Evolutionary conservation across 73 alveolate genomes (phyloP), one percentile per base, ranked within the genome.

Genomic region (Paramecium bursaria): DNA sequence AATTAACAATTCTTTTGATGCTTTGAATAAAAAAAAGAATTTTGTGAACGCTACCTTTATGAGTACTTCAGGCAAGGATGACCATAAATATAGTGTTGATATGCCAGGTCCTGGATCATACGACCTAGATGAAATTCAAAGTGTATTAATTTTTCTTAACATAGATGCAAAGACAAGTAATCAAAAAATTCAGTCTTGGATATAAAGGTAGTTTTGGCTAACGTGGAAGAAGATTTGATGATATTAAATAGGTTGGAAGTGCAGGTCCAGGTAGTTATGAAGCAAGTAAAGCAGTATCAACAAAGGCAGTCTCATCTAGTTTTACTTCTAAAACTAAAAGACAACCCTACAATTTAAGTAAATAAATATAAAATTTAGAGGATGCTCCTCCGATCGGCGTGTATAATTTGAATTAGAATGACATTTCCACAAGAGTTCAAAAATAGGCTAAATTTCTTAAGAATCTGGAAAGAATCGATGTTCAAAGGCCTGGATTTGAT

Each of bases 221-320:
- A 1, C 33, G 27, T 39, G 53, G 44, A 14, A 39, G 27, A 39
- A 67, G 82, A 67, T 67, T 67, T 60, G 21, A 67, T 67, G 60
- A 39, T 35, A 33, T 39, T 39, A 35, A 42, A 15, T 47, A 35
- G 0, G 23, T 67, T 15, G 7, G 60, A 21, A 67, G 44, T 21
- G 82, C 82, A 39, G 60, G 82, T 1, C 82, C 82, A 2, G 82
- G 82, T 13, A 39, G 57, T 14, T 67, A 67, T 67, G 55, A 67
- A 21, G 5, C 35, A 10, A 33, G 1, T 17, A 67, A 14, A 19
- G 46, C 33, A 1, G 82, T 39, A 7, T 39, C 19, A 67, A 67
- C 15, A 19, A 67, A 57, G 44, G 33, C 82, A 9, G 60, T 67
- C 9, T 39, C 60, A 19, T 67, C 82, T 35, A 25, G 82, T 35